Conservation (phyloP, 306 rosid genomes). For the Abrus precatorius region DNA sequence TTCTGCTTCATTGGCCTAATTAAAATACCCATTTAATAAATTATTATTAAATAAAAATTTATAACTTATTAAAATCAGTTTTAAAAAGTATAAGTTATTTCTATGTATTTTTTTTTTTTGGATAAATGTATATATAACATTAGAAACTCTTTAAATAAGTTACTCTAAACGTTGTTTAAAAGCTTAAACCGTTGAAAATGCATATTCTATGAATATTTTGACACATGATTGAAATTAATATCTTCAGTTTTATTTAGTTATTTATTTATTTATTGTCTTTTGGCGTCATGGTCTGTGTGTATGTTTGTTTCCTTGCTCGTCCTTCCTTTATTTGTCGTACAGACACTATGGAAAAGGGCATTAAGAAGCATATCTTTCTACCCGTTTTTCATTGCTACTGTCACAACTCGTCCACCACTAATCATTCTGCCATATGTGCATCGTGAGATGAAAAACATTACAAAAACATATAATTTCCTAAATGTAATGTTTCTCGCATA, state of each 20-base stretch:
- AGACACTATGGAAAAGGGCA: constrained; percentile 42
- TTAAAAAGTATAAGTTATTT: too few species aligned
- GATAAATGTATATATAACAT: too few species aligned
- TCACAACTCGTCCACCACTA: constrained; percentile 22
- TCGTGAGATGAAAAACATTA: constrained; percentile 16
- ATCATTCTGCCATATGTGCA: constrained; percentile 29
- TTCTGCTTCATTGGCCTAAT: neutral
- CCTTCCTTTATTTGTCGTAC: constrained; percentile 20
- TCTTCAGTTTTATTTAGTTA: neutral
- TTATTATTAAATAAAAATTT: neutral
- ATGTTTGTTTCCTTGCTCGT: constrained; percentile 25
- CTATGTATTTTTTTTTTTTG: too few species aligned
- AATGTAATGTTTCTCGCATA: constrained; percentile 34
- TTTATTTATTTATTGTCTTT: neutral
- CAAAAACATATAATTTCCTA: constrained; percentile 19
- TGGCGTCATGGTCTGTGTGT: constrained; percentile 20
- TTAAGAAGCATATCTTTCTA: constrained; percentile 44
- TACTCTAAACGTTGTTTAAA: neutral
- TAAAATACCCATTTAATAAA: too few species aligned
- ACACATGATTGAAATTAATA: neutral
- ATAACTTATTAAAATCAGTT: neutral
- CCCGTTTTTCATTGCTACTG: constrained; percentile 30
- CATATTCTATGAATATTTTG: neutral
- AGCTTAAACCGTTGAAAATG: neutral
- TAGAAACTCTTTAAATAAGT: too few species aligned